These are phyloP conservation scores for Candida ponderosae DNA, from an alignment of 805 yeast species.

Conservation along the genomic window DNA sequence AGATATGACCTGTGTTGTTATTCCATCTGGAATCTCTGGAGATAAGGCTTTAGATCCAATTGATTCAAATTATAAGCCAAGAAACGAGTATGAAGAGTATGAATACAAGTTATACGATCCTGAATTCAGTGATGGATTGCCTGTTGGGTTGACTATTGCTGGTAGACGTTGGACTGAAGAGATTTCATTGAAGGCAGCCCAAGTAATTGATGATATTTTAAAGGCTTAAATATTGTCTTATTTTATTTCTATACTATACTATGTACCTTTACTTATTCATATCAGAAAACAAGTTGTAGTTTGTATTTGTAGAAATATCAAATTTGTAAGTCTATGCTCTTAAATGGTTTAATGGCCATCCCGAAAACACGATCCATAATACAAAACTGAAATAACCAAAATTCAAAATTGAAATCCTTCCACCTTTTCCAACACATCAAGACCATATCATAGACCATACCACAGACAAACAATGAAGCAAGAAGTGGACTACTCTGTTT, in stretches of 20 bases:
- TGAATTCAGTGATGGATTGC: too few species aligned
- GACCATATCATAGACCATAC: too few species aligned
- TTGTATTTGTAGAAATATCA: too few species aligned
- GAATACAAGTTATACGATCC: background rate
- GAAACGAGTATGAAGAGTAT: slow-evolving; percentile 20
- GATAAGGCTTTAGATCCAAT: slow-evolving; percentile 43
- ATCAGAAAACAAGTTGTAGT: too few species aligned
- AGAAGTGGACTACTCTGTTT: slow-evolving; percentile 46
- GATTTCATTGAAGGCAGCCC: slow-evolving; percentile 33
- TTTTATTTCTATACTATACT: too few species aligned
- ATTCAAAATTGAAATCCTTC: too few species aligned
- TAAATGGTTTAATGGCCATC: too few species aligned
- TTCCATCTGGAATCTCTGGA: slow-evolving; percentile 52
- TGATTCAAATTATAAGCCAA: slow-evolving; percentile 14
- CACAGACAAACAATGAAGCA: background rate
- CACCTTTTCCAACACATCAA: too few species aligned
- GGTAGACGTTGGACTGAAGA: slow-evolving; percentile 39
- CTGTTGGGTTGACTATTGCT: slow-evolving; percentile 35
- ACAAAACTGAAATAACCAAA: too few species aligned
- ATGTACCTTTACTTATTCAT: too few species aligned
- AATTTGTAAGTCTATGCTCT: too few species aligned
- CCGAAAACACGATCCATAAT: too few species aligned
- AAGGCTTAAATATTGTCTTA: slow-evolving; percentile 13
- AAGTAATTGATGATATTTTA: slow-evolving; percentile 24
- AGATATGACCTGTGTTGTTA: slow-evolving; percentile 55